Percentiles rank a stretch among this genome's conserved stretches.
Conservation (phyloP, 2,329 filamentous ascomycete genomes). For the Epichloe scottii region DNA sequence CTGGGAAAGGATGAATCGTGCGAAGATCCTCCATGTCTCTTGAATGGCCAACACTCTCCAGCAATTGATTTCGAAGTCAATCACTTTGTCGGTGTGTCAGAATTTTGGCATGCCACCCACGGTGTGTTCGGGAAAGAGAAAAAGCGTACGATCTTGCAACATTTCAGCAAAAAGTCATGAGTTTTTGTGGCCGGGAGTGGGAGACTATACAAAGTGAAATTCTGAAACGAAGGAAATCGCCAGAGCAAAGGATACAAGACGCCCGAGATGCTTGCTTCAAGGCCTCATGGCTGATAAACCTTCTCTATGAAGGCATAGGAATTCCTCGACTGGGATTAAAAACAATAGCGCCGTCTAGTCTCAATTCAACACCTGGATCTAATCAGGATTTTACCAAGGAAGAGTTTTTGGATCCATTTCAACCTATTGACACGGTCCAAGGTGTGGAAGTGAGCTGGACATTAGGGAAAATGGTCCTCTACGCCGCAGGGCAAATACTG, state of each 20-base stretch:
- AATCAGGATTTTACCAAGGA: conserved; percentile 56
- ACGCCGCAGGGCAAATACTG: conserved; percentile 79
- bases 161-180: conserved; percentile 73
- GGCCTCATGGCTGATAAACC: conserved; percentile 93
- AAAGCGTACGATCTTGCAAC: conserved; percentile 82
- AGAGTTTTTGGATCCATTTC: conserved; percentile 74
- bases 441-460: conserved; percentile 95
- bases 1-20: conserved; percentile 84
- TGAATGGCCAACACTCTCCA: conserved; percentile 85
- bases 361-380: conserved; percentile 58
- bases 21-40: conserved; percentile 67
- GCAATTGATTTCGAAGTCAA: conserved; percentile 96
- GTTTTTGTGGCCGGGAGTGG: conserved; percentile 83
- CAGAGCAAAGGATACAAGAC: conserved; percentile 64
- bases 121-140: conserved; percentile 74
- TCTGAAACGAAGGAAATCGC: conserved; percentile 53
- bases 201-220: conserved; percentile 56
- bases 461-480: conserved; percentile 88
- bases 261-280: conserved; percentile 93
- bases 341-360: conserved; percentile 33
- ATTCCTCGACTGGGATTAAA: conserved; percentile 78
- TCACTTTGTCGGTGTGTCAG: conserved; percentile 93
- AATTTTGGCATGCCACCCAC: conserved; percentile 98
- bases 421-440: conserved; percentile 84
- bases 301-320: conserved; percentile 91